Conservation (phyloP, 1,284 basidiomycete genomes). For the Ceratorhiza oryzae-sativae region DNA sequence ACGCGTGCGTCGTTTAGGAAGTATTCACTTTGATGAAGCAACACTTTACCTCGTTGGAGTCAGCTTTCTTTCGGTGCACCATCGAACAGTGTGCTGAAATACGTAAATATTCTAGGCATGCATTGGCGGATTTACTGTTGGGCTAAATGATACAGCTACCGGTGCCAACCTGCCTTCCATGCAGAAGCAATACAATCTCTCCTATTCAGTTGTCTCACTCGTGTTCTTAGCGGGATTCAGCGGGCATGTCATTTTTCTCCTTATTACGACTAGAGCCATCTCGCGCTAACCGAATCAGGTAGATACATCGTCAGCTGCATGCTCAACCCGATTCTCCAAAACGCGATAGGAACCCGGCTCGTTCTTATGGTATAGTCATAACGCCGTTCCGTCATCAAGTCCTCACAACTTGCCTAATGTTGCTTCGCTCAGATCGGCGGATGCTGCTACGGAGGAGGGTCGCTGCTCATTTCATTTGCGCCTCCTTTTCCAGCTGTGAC, state of each 20-base stretch:
- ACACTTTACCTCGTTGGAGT: conserved; percentile 14
- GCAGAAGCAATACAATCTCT: conserved; percentile 22
- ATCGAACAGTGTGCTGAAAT: too few species aligned
- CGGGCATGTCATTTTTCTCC: neutral
- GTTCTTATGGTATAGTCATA: conserved; percentile 3
- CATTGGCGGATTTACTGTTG: conserved; percentile 10
- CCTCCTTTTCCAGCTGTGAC: conserved; percentile 22
- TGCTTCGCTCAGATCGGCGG: neutral
- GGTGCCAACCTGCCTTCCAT: conserved; percentile 28
- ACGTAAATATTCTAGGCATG: conserved; percentile 20
- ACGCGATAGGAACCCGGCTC: conserved; percentile 1
- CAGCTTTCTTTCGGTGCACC: neutral
- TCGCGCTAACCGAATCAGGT: neutral
- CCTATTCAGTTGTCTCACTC: conserved; percentile 27
- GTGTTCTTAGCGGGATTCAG: conserved; percentile 25
- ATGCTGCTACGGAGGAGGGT: neutral
- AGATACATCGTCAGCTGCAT: conserved; percentile 21
- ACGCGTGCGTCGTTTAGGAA: neutral
- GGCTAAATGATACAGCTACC: conserved; percentile 24
- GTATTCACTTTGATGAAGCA: neutral
- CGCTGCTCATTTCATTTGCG: conserved; percentile 11
- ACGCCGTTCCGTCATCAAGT: too few species aligned
- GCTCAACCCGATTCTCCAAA: conserved; percentile 30
- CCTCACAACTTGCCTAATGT: neutral
- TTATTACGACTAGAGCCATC: neutral